Evolutionary conservation across 108 stramenopile species (phyloP).

Genomic region (Chaetoceros tenuissimus): DNA sequence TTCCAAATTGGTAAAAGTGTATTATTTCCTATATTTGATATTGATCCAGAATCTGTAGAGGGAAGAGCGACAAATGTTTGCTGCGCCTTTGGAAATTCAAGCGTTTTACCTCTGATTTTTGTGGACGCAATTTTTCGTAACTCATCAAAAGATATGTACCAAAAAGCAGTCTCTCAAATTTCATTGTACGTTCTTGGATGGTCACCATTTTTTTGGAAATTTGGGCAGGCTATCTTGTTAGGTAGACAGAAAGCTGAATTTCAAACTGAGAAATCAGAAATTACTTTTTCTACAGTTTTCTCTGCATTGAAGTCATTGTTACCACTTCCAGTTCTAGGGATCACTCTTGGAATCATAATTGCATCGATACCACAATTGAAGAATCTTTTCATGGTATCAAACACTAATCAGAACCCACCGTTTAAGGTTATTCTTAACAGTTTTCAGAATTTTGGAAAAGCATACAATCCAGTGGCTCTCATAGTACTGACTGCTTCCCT

Average conservation of each 20-base stretch:
- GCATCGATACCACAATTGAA: conserved; percentile 6
- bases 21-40: conserved; percentile 13
- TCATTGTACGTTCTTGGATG: conserved; percentile 26
- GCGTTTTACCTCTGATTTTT: conserved; percentile 15
- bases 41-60: conserved; percentile 7
- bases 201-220: conserved; percentile 37
- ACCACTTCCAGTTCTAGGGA: conserved; percentile 20
- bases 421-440: conserved; percentile 8
- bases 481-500: conserved; percentile 23
- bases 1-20: conserved; percentile 5
- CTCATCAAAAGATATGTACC: conserved; percentile 7
- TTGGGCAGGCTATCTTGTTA: conserved; percentile 16
- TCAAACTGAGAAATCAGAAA: background rate
- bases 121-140: conserved; percentile 9
- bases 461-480: conserved; percentile 21
- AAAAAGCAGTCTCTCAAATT: conserved; percentile 9
- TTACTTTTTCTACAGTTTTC: background rate
- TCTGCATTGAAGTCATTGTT: conserved; percentile 6
- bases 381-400: conserved; percentile 3
- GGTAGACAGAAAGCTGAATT: conserved; percentile 2
- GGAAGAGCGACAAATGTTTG: conserved; percentile 9
- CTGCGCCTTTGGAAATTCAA: conserved; percentile 13
- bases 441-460: conserved; percentile 21
- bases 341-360: conserved; percentile 13
- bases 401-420: conserved; percentile 3